phyloP scores from a whole-genome alignment of 2,329 filamentous ascomycete genomes.

The Cercospora sojina region DNA sequence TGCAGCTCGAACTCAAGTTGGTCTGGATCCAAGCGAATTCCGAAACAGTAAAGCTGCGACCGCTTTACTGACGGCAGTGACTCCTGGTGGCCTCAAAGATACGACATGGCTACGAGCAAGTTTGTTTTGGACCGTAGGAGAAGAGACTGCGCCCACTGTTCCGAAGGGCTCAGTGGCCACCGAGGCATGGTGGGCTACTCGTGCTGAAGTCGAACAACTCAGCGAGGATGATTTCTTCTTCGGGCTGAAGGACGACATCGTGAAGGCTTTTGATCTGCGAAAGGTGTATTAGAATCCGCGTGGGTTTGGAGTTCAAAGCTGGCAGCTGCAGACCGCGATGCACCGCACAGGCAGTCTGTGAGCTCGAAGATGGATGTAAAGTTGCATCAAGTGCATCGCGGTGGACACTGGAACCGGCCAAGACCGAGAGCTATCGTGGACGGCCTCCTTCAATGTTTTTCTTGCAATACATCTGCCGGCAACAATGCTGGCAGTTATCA shows the following conservation, averaged over 20 bases:
- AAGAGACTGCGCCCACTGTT: slow-evolving; percentile 11
- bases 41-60: slow-evolving; percentile 18
- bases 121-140: slow-evolving; percentile 18
- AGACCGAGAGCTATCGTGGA: background rate
- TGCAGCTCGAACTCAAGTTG: slow-evolving; percentile 20
- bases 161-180: slow-evolving; percentile 13
- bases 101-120: slow-evolving; percentile 22
- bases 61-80: slow-evolving; percentile 21
- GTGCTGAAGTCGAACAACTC: slow-evolving; percentile 16
- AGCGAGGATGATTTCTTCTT: slow-evolving; percentile 16
- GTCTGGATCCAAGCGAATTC: slow-evolving; percentile 20
- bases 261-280: slow-evolving; percentile 17
- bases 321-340: background rate
- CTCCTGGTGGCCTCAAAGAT: slow-evolving; percentile 16
- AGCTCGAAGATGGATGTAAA: background rate
- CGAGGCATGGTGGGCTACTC: slow-evolving; percentile 18
- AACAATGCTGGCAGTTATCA: background rate
- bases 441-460: background rate
- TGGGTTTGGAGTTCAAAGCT: background rate
- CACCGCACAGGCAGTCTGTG: background rate
- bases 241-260: slow-evolving; percentile 19
- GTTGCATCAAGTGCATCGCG: too few relatives aligned
- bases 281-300: background rate
- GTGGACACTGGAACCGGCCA: background rate
- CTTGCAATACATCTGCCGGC: background rate